These are phyloP conservation scores for Tulasnella sp. DNA, from an alignment of 768 basidiomycete species.

Conservation along the genomic window DNA sequence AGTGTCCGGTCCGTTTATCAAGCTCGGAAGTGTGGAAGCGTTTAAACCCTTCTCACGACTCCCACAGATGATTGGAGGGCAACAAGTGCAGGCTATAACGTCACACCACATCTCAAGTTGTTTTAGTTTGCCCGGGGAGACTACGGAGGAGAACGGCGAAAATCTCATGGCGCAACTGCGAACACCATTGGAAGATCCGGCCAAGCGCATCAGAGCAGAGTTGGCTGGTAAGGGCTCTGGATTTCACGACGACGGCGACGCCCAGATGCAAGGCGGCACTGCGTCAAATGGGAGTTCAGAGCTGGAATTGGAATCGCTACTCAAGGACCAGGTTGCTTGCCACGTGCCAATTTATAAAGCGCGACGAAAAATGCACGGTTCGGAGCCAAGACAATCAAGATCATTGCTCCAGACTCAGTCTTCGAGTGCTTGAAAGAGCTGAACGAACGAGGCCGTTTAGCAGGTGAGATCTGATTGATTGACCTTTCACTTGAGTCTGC, in stretches of 20 bases:
- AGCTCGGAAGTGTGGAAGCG: no score
- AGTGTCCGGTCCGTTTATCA: no score
- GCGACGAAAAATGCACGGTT: slow-evolving; percentile 27
- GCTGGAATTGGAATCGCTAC: slow-evolving; percentile 32
- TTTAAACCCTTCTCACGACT: no score
- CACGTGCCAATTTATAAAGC: slow-evolving; percentile 30
- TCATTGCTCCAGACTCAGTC: slow-evolving; percentile 45
- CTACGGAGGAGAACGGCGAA: no score
- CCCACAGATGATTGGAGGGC: no score
- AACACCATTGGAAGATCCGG: slow-evolving; percentile 44
- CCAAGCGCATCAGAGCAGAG: slow-evolving; percentile 38
- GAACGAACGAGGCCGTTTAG: slow-evolving; percentile 6
- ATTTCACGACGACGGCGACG: not conserved
- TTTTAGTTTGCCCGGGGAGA: no score
- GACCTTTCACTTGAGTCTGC: no score
- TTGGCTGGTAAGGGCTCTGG: slow-evolving; percentile 32
- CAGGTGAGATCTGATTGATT: no score
- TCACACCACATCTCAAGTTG: no score
- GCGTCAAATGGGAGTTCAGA: slow-evolving; percentile 19
- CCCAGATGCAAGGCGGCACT: not conserved
- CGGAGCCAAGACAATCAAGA: slow-evolving; percentile 51
- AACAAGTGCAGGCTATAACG: no score
- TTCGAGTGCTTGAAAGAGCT: slow-evolving; percentile 35
- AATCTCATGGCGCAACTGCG: slow-evolving; percentile 45
- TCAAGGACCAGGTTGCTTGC: slow-evolving; percentile 48